A percentile compares a stretch with the other conserved stretches of the same genome.
These are phyloP conservation scores for Pulveroboletus ravenelii DNA, from an alignment of 768 basidiomycete genomes.

Conservation along the genomic window DNA sequence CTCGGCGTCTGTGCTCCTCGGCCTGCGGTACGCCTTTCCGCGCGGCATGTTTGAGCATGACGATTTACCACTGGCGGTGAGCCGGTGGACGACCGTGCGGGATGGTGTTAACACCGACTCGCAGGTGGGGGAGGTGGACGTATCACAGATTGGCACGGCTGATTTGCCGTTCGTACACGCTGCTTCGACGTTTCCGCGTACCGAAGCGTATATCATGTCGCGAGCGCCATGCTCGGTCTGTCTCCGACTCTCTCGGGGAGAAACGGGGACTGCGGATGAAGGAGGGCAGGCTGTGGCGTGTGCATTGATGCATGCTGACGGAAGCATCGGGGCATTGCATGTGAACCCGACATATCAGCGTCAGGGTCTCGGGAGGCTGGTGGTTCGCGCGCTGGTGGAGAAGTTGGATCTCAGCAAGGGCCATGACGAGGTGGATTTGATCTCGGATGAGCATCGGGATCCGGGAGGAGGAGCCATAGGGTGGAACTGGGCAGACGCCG, in stretches of 20 bases:
- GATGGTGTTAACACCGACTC: neutral
- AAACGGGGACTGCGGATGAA: neutral
- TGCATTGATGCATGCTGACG: constrained; percentile 19
- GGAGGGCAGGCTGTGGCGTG: constrained; percentile 6
- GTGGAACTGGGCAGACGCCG: constrained; percentile 23
- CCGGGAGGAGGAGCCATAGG: constrained; percentile 18
- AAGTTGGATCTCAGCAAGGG: constrained; percentile 5
- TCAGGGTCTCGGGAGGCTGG: constrained; percentile 10
- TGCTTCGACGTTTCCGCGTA: constrained; percentile 9
- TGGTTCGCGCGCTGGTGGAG: constrained; percentile 9
- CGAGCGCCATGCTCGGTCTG: constrained; percentile 21
- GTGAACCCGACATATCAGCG: constrained; percentile 9
- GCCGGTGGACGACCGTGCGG: neutral
- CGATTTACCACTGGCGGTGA: neutral
- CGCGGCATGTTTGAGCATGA: neutral
- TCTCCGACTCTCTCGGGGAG: constrained; percentile 7
- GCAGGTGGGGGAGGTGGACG: neutral
- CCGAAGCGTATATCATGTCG: constrained; percentile 19
- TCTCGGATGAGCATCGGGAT: constrained; percentile 9
- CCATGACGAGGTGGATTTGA: neutral
- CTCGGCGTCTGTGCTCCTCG: constrained; percentile 1
- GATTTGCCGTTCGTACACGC: constrained; percentile 14
- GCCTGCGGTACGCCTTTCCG: constrained; percentile 5
- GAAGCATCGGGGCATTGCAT: constrained; percentile 14
- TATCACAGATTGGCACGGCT: constrained; percentile 7